Evolutionary conservation across 768 basidiomycete genomes (phyloP), one percentile per base, ranked within the genome.

Genomic region (Auricularia heimuer): DNA sequence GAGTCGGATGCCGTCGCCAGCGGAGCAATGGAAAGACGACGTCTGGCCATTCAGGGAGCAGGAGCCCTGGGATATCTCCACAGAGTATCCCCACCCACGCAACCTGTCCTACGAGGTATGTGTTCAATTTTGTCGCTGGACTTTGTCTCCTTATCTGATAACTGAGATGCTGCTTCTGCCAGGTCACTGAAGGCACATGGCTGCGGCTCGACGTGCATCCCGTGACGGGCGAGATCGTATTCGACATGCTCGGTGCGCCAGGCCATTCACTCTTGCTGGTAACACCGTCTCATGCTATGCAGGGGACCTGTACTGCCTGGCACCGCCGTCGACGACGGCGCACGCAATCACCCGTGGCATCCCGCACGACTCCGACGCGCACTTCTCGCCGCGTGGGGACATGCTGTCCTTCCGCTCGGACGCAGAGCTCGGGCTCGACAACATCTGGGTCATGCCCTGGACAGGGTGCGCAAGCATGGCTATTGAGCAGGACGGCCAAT

Each of bases 291-390:
- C 1, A 16, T n/a, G 18, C 8, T 16, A 12, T 63, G 64, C 54
- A 67, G 66, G 89, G 2, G 87, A 90, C 70, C 71, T 90, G 34
- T 90, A 88, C 72, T 90, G 89, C 69, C 77, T 90, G 58, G 81
- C 87, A 29, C 81, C 79, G 0, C 62, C 65, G 7, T 63, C 66
- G 18, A 73, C 76, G 3, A 76, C 70, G 47, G 89, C 89, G 4
- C 77, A 81, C 62, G 85, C 87, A 4, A 76, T 90, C 45, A 75
- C 88, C 24, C 75, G 78, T 0, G 89, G 89, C 2, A 76, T 88
- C n/a, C 89, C 89, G 10, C 81, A 86, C 67, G 88, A 90, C 68
- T 80, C 86, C 0, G 86, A 90, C 71, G 87, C 88, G 1, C 86
- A 81, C 66, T 90, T 90, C 75, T 88, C 87, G 3, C 86, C 89